Evolutionary conservation across 176 grass and related monocot species (phyloP), one percentile per base, ranked within the genome.

Genomic region (Thalia dealbata): DNA sequence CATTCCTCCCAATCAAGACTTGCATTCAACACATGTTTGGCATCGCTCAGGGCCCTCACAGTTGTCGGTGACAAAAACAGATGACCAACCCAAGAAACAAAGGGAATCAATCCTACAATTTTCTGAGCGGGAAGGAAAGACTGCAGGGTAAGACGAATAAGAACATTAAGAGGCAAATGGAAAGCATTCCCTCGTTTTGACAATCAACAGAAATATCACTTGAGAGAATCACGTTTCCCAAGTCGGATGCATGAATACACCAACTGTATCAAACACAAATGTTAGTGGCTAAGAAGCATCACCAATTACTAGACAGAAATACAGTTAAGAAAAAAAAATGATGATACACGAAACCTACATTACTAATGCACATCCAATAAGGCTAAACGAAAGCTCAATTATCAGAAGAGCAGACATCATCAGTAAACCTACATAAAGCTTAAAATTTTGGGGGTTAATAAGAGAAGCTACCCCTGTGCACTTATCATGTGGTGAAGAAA

Each of bases 401-500:
- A 43, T 43, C 38, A 16, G 16, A 38, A 26, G 21, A 43, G 65
- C 22, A 22, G 12, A 42, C 64, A 43, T 43, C 19, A 44, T 18
- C 18, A 68, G 64, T n/a, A 43, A 10, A 43, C 27, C 13, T 64
- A 68, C 27, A 16, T 14, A 18, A 30, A 5, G 61, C 26, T 64
- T 30, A 30, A 64, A 64, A 14, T 12, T 64, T 64, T 12, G 18
- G 38, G 64, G 19, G 65, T 68, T 44, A 68, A 43, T 68, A 42
- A 3, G 60, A 23, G 38, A 42, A 11, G 22, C 10, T 43, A 43
- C 35, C 30, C 35, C 18, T 72, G 50, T 29, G 56, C 8, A 42
- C 22, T 24, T 60, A 66, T 82, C 78, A 97, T 86, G 90, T 91
- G 14, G 95, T 92, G 76, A 97, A 88, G 85, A 97, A 97, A 78